Evolutionary conservation across 257 asterid genomes (phyloP), one percentile per base, ranked within the genome.

Genomic region (Nicotiana attenuata): DNA sequence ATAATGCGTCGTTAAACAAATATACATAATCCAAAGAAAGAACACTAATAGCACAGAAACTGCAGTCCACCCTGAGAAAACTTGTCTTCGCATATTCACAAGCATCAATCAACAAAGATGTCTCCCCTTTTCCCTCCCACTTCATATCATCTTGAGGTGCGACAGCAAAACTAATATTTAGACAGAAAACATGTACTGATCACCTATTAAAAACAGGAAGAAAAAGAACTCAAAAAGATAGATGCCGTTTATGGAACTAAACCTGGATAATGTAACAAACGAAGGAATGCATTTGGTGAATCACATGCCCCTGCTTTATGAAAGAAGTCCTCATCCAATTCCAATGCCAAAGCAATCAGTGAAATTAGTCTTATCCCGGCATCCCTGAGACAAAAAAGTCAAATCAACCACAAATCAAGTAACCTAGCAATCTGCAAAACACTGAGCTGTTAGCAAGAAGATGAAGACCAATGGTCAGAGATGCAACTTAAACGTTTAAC

Each of bases 191-290:
- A 47, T 50, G 50, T 50, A 7, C 50, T 50, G 63, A 15, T 24
- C 38, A 45, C 38, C 7, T 41, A n/a, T 13, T 22, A 7, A 65
- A 17, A 47, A 50, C 5, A 7, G 80, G 26, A 75, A 50, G 26
- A 75, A 50, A 50, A 50, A 1, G 50, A 75, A 24, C 8, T 73
- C 63, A 73, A 73, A 73, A 24, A 73, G 45, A 75, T 26, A 26
- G 17, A 50, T 50, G 80, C 4, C 64, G 52, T 50, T 50, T 50
- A 50, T 24, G 63, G 63, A 50, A 50, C 45, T 52, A 20, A 71
- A 88, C 95, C 93, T 84, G 93, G 93, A 83, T 91, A 90, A 65
- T 84, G 93, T 67, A 91, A 76, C 75, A 91, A 86, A 78, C 95
- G 92, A 41, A 91, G 91, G 85, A 85, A 84, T 81, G 35, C 85